Evolutionary conservation across 495 filamentous ascomycete genomes (phyloP), one percentile per base, ranked within the genome.

Genomic region (Neurospora sublineolata): DNA sequence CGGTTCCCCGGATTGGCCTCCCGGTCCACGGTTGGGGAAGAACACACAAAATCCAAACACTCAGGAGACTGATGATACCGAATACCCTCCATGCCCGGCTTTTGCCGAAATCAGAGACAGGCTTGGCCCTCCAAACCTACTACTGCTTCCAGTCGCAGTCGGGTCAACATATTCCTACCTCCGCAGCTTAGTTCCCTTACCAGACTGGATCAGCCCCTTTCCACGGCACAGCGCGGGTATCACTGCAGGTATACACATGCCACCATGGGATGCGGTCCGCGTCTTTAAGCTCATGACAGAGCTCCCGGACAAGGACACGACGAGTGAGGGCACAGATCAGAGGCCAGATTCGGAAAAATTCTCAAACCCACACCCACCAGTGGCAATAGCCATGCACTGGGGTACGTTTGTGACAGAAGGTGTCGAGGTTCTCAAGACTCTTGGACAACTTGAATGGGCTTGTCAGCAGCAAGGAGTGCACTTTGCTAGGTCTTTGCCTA

Each of bases 311-410:
- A 64, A 64, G 52, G 27, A 18, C 14, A 36, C 3, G 12, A 6
- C 52, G 7, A 9, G 14, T 18, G 67, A 33, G n/a, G 14, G 38
- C 37, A 5, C 27, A 39, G 3, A 60, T 7, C 23, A 3, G 16
- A 10, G 8, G 4, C 12, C 8, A 44, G 70, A 44, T 0, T 12
- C 4, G 1, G 39, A 1, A 4, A 67, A 37, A 33, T 37, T n/a
- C 38, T n/a, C 6, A 4, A 68, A 67, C 2, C 7, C 39, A 23
- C 64, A 52, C 23, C 70, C 41, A 37, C 39, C 73, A 5, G 75
- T 80, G 14, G 79, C 79, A 4, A 70, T 80, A 14, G 79, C 75
- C 1, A 77, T 80, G 69, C 79, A 80, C 67, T 80, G 79, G 79
- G 79, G 79, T 12, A 80, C 79, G 5, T 80, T 80, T 74, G 77